Evolutionary conservation across 306 rosid genomes (phyloP).

Genomic region (Vigna trinervia): DNA sequence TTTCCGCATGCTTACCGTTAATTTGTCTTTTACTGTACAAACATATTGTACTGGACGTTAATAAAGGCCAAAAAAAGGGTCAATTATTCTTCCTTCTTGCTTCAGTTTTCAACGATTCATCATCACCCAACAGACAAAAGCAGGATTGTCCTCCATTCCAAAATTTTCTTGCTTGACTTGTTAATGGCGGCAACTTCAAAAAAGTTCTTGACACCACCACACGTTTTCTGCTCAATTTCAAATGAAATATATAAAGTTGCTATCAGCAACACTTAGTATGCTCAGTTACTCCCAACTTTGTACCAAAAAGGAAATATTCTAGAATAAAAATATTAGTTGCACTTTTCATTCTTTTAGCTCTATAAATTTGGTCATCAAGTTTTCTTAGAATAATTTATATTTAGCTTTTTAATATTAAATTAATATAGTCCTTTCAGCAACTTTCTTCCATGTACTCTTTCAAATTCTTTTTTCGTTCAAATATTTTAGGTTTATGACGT

Average conservation of each 20-base stretch:
- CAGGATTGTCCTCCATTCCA: not conserved
- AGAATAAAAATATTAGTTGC: not conserved
- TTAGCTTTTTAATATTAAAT: not conserved
- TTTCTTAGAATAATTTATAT: not conserved
- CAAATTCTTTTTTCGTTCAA: not conserved
- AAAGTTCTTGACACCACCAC: not conserved
- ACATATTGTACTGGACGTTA: not conserved
- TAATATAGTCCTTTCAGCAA: not conserved
- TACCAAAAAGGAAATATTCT: not conserved
- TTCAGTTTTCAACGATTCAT: constrained; percentile 4
- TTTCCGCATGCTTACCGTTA: constrained; percentile 25
- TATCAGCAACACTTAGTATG: not conserved
- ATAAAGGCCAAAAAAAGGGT: not conserved
- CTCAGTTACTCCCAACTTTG: not conserved
- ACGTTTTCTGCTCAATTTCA: not conserved
- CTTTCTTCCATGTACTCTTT: not conserved
- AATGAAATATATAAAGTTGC: not conserved
- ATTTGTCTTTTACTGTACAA: not conserved
- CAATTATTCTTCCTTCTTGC: not conserved
- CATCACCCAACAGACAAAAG: constrained; percentile 22
- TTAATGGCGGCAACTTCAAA: not conserved
- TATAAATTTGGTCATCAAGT: not conserved
- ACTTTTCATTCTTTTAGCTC: not conserved
- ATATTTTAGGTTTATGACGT: not conserved
- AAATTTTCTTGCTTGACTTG: not conserved